These are phyloP conservation scores for Periconia digitata DNA, from an alignment of 2,329 filamentous ascomycete genomes.

Conservation along the genomic window DNA sequence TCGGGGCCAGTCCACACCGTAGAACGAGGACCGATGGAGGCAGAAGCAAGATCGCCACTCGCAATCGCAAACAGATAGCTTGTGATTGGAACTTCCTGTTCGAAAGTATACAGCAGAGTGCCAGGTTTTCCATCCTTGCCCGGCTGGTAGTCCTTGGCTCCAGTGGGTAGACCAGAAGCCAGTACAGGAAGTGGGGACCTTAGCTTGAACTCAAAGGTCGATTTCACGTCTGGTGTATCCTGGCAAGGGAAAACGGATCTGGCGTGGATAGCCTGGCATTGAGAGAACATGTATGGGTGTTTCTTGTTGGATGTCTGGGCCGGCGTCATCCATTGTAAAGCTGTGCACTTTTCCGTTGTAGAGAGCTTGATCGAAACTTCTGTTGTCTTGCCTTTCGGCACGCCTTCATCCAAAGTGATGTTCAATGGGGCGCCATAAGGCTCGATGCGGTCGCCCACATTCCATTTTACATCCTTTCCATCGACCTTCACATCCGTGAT, in stretches of 20 bases:
- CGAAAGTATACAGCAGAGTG: conserved; percentile 74
- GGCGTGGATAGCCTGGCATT: conserved; percentile 95
- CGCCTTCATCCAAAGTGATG: conserved; percentile 54
- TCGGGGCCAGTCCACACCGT: conserved; percentile 86
- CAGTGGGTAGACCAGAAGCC: conserved; percentile 74
- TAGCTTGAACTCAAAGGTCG: conserved; percentile 88
- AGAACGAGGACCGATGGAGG: conserved; percentile 83
- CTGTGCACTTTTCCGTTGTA: conserved; percentile 87
- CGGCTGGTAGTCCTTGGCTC: conserved; percentile 54
- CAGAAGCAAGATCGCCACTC: conserved; percentile 77
- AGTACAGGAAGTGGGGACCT: conserved; percentile 86
- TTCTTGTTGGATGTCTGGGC: conserved; percentile 94
- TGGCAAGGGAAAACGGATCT: conserved; percentile 95
- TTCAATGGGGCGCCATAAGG: conserved; percentile 75
- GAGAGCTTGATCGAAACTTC: conserved; percentile 58
- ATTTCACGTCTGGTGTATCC: conserved; percentile 96
- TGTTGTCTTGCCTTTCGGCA: conserved; percentile 50
- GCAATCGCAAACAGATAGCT: conserved; percentile 94
- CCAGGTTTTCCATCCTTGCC: conserved; percentile 56
- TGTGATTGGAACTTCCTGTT: conserved; percentile 90
- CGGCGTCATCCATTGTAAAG: conserved; percentile 91
- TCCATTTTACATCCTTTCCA: conserved; percentile 66
- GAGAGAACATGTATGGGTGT: conserved; percentile 96
- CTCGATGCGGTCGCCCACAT: conserved; percentile 67
- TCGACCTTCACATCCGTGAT: conserved; percentile 72